Percentiles rank a stretch among this genome's conserved stretches.
phyloP scores from a whole-genome alignment of 116 monocot genomes.

The Papilionanthe hybrid region DNA sequence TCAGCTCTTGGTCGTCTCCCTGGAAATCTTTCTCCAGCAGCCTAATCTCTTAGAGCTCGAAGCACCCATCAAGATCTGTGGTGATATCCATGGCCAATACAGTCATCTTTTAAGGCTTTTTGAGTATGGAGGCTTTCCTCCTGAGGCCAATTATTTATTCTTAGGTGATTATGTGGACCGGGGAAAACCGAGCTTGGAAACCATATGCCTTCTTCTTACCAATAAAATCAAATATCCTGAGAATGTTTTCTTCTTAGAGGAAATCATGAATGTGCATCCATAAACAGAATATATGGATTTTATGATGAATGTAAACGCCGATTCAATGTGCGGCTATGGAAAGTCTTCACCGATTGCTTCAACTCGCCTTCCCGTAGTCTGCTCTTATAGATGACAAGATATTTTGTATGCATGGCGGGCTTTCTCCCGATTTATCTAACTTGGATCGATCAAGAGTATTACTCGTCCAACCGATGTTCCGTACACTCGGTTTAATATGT shows the following conservation, averaged over 20 bases:
- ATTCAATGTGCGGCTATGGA: conserved; percentile 17
- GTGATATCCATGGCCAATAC: conserved; percentile 30
- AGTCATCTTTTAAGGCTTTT: conserved; percentile 23
- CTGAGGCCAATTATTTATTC: conserved; percentile 21
- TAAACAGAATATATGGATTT: conserved; percentile 21
- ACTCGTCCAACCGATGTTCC: conserved; percentile 17
- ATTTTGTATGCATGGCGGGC: conserved; percentile 19
- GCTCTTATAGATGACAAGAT: conserved; percentile 19
- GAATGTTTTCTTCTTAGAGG: conserved; percentile 22
- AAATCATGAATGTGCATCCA: conserved; percentile 24
- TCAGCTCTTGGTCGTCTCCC: conserved; percentile 36
- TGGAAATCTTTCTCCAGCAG: conserved; percentile 48
- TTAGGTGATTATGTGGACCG: conserved; percentile 25
- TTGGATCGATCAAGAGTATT: conserved; percentile 5
- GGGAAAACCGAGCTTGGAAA: conserved; percentile 23
- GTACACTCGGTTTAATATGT: conserved; percentile 14
- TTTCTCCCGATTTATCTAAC: conserved; percentile 6
- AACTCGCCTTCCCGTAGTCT: conserved; percentile 22
- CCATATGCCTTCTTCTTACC: conserved; percentile 24
- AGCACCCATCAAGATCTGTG: conserved; percentile 76
- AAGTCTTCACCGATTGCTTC: conserved; percentile 23
- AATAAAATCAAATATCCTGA: conserved; percentile 28
- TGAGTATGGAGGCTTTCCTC: conserved; percentile 26
- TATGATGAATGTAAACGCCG: conserved; percentile 20
- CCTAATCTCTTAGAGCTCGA: conserved; percentile 48